These are phyloP conservation scores for Ganoderma lingzhi DNA, from an alignment of 1,284 basidiomycete genomes.

Conservation along the genomic window DNA sequence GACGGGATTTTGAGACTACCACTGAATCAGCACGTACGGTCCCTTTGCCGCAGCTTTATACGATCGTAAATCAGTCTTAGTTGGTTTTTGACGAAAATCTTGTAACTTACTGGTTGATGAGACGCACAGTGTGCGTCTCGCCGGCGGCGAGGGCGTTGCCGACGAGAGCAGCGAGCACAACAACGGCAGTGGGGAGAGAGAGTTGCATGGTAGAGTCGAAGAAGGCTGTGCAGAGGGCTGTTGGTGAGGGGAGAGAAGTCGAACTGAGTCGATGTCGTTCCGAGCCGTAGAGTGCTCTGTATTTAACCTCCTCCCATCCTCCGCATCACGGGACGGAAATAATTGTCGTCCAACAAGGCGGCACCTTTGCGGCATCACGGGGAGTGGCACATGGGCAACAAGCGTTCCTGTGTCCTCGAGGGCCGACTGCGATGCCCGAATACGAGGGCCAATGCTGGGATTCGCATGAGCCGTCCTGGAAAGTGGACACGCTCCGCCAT, in stretches of 20 bases:
- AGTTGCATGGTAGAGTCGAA: conserved; percentile 37
- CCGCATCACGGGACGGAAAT: not conserved
- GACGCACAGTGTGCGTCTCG: conserved; percentile 49
- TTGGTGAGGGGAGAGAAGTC: not conserved
- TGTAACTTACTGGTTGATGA: conserved; percentile 45
- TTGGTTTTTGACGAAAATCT: conserved; percentile 3
- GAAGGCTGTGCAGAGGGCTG: not conserved
- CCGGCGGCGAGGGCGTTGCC: conserved; percentile 41
- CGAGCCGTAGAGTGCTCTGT: no score
- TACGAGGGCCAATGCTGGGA: not conserved
- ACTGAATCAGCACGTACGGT: conserved; percentile 35
- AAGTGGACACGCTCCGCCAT: not conserved
- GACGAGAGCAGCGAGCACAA: conserved; percentile 37
- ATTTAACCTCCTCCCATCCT: not conserved
- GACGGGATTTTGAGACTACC: not conserved
- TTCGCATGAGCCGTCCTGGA: not conserved
- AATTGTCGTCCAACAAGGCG: not conserved
- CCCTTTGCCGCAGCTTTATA: conserved; percentile 45
- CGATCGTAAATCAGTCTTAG: not conserved
- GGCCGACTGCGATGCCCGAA: no score
- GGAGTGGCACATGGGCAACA: not conserved
- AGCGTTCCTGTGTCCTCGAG: no score
- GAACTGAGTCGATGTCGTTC: not conserved
- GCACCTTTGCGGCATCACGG: not conserved
- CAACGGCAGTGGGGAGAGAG: conserved; percentile 39